Conservation (phyloP, 108 stramenopile genomes). For the Nitzschia inconspicua region DNA sequence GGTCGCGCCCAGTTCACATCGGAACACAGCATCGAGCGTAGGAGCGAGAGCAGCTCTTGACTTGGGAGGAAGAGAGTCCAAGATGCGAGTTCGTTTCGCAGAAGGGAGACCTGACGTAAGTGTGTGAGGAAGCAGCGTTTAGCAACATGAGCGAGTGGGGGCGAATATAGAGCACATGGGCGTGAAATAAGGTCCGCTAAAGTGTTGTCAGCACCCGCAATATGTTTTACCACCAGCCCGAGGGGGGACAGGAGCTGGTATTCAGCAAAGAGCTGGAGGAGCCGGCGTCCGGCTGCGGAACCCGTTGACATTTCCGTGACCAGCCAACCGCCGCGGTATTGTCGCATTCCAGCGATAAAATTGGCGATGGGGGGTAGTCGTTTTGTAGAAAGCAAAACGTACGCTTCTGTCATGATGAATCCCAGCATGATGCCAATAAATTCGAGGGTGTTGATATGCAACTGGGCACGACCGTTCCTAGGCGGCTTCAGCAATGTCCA, state of each 20-base stretch:
- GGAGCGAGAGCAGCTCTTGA: conserved; percentile 4
- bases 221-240: background rate
- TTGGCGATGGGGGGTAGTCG: too few relatives aligned
- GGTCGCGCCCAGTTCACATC: background rate
- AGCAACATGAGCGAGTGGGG: background rate
- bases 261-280: background rate
- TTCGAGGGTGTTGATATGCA: background rate
- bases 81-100: background rate
- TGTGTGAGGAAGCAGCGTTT: background rate
- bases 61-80: background rate
- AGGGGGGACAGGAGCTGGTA: background rate
- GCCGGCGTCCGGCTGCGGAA: background rate
- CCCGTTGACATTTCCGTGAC: background rate
- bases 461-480: background rate
- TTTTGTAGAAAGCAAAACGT: too few relatives aligned
- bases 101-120: background rate
- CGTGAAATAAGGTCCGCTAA: conserved; percentile 4
- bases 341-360: too few relatives aligned
- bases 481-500: background rate
- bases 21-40: background rate
- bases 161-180: background rate
- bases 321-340: background rate
- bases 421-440: too few relatives aligned
- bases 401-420: too few relatives aligned
- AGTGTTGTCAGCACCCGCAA: background rate